Evolutionary conservation across 1,284 basidiomycete species (phyloP), one percentile per base, ranked within the genome.

Genomic region (Omphalotus olearius): DNA sequence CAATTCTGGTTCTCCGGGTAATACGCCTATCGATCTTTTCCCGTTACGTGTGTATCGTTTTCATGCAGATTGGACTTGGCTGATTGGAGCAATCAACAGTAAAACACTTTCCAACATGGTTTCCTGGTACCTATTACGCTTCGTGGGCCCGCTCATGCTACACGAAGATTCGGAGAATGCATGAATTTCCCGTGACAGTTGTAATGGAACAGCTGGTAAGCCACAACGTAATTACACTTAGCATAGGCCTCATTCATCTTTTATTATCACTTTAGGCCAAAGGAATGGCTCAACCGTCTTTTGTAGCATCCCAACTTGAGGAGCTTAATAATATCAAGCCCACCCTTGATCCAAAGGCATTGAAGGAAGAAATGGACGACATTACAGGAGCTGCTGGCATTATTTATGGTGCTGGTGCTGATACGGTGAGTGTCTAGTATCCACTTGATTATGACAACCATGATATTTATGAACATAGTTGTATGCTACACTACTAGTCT

Each of bases 1-100:
- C 2, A 56, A 56, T 25, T 40, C 49, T 13, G 64, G 64, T 7
- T 16, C 56, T 26, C 47, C 56, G 13, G 64, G 60, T 5, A 54
- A 51, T 30, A 64, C 60, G 1, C 40, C 52, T 2, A 40, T 62
- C 7, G 62, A 64, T 35, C 46, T 62, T 16, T 55, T 64, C 13
- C 62, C 62, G 1, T 38, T 50, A 14, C 37, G 57, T 59, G 23
- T 13, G 57, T 55, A 7, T 33, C 7, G 9, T 33, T 13, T 10
- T 7, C 7, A 33, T 13, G 9, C 2, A 13, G 2, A 9, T 9
- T 33, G 9, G 9, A 4, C 9, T 13, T 7, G 2, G 30, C 13
- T 33, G 30, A 33, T 33, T 2, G 2, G 2, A 7, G 9, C 30
- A 9, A 33, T 33, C 9, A 13, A 33, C 7, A 33, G 17, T 43